These are phyloP conservation scores for Litsea cubeba DNA, from an alignment of 164 flowering plant genomes.

Conservation along the genomic window DNA sequence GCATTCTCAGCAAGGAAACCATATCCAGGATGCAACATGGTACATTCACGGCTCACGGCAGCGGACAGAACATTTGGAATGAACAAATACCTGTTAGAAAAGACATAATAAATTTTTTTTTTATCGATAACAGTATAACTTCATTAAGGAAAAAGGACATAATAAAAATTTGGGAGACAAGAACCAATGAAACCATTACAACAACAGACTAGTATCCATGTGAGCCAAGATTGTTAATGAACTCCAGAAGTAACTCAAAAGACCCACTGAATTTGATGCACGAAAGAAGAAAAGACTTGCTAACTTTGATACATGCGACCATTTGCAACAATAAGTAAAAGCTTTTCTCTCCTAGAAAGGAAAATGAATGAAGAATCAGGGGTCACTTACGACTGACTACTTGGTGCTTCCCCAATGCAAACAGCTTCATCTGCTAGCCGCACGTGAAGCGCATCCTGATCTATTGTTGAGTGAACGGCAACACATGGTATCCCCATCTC, in stretches of 20 bases:
- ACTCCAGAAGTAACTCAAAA: no score
- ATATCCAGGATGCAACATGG: constrained; percentile 99
- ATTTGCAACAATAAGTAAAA: no score
- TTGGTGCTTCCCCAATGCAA: constrained; percentile 99
- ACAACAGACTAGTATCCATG: no score
- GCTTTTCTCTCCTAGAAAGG: no score
- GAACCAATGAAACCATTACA: no score
- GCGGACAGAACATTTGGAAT: constrained; percentile 91
- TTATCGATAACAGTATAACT: no score
- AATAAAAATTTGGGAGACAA: neutral
- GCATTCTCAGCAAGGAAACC: constrained; percentile 99
- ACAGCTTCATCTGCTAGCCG: constrained; percentile 95
- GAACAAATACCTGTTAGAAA: constrained; percentile 63
- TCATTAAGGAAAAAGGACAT: constrained; percentile 2
- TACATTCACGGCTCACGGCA: constrained; percentile 76
- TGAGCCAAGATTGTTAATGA: no score
- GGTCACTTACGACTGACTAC: constrained; percentile 85
- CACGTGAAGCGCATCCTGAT: constrained; percentile 97
- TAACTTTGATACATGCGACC: no score
- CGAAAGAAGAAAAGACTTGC: no score
- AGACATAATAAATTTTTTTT: neutral
- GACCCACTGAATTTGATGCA: no score
- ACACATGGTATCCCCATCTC: constrained; percentile 98
- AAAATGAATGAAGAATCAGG: neutral
- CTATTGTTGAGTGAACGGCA: constrained; percentile 95